Evolutionary conservation across 805 yeast species (phyloP).

Genomic region (Sugiyamaella marilandica): DNA sequence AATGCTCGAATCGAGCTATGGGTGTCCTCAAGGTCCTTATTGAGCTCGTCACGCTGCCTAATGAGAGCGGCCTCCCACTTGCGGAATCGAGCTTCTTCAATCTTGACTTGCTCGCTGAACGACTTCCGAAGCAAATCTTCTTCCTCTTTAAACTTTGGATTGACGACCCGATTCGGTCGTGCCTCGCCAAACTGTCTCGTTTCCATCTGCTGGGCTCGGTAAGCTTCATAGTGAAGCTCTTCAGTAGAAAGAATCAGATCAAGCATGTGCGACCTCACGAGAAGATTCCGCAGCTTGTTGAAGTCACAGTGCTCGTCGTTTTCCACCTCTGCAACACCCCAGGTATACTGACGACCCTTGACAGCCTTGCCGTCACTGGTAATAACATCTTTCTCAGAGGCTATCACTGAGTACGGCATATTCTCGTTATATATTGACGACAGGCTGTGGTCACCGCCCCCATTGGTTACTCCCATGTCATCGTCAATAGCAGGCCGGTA

Average conservation of each 20-base stretch:
- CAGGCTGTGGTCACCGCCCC: conserved; percentile 15
- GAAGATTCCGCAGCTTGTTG: conserved; percentile 51
- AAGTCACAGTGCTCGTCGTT: conserved; percentile 77
- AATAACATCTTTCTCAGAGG: conserved; percentile 50
- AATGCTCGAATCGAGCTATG: conserved; percentile 43
- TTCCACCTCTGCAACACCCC: conserved; percentile 88
- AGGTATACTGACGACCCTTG: conserved; percentile 70
- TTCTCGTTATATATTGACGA: conserved; percentile 28
- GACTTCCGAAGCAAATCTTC: conserved; percentile 90
- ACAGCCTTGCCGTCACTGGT: conserved; percentile 46
- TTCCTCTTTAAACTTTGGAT: conserved; percentile 94
- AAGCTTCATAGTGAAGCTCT: conserved; percentile 61
- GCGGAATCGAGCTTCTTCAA: conserved; percentile 94
- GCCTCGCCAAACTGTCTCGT: conserved; percentile 41
- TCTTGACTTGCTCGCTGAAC: conserved; percentile 94
- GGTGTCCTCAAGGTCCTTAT: conserved; percentile 87
- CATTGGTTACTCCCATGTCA: conserved; percentile 31
- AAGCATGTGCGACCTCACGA: conserved; percentile 67
- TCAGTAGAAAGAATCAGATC: conserved; percentile 77
- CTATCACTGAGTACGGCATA: conserved; percentile 69
- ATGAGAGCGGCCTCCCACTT: conserved; percentile 98
- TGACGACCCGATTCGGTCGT: conserved; percentile 42
- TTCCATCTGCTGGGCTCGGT: conserved; percentile 54
- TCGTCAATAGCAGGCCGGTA: conserved; percentile 47
- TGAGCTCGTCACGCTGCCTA: conserved; percentile 88